phyloP scores from a whole-genome alignment of 2,329 filamentous ascomycete species.

The Trichoderma lentiforme region DNA sequence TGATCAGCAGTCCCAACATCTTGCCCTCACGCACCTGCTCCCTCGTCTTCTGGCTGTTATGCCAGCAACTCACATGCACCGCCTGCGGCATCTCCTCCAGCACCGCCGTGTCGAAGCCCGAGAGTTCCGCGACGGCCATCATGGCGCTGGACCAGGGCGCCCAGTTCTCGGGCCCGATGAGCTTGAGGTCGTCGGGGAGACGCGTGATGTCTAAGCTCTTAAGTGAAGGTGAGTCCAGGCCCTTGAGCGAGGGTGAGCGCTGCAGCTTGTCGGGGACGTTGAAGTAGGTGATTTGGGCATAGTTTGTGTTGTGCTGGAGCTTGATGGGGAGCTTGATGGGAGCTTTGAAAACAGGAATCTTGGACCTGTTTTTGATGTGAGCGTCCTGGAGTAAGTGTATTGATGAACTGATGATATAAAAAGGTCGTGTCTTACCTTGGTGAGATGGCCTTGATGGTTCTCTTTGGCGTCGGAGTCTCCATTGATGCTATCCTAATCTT shows the following conservation, averaged over 20 bases:
- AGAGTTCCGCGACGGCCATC: constrained; percentile 17
- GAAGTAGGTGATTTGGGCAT: constrained; percentile 15
- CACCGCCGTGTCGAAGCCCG: constrained; percentile 5
- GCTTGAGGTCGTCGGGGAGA: constrained; percentile 15
- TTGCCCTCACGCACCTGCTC: constrained; percentile 3
- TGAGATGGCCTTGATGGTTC: background rate
- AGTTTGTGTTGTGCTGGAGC: background rate
- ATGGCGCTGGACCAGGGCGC: constrained; percentile 15
- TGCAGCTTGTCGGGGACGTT: constrained; percentile 16
- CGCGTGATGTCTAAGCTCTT: constrained; percentile 4
- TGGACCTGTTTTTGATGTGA: background rate
- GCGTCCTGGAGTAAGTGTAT: background rate
- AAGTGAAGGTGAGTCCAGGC: background rate
- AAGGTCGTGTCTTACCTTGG: background rate
- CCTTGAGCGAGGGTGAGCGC: background rate
- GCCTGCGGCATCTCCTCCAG: constrained; percentile 1
- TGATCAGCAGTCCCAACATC: constrained; percentile 16
- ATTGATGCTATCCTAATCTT: background rate
- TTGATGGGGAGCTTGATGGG: background rate
- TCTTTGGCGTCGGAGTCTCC: background rate
- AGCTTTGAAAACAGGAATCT: background rate
- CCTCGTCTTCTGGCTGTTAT: background rate
- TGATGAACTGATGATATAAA: background rate
- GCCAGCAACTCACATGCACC: constrained; percentile 8
- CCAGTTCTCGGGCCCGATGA: constrained; percentile 16